A percentile compares a stretch with the other conserved stretches of the same genome.
phyloP scores from a whole-genome alignment of 768 basidiomycete genomes.

The Calocera cornea region DNA sequence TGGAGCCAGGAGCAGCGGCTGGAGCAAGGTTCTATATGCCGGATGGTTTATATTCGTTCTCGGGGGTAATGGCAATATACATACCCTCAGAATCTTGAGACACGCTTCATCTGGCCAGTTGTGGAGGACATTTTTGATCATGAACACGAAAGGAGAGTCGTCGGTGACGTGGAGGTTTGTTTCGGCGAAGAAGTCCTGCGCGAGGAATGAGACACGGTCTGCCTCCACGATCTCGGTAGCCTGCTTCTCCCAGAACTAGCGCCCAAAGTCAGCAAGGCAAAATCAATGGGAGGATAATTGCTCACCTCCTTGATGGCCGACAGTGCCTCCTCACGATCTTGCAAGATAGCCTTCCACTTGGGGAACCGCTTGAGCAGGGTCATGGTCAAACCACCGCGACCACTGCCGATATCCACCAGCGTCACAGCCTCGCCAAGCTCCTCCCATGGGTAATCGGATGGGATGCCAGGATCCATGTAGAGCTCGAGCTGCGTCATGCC shows the following conservation, averaged over 20 bases:
- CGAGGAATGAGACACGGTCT: not conserved
- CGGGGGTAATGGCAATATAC: not conserved
- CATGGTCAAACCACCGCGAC: not conserved
- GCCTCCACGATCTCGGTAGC: not conserved
- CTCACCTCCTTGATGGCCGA: not conserved
- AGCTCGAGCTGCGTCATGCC: slow-evolving; percentile 1
- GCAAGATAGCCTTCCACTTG: not conserved
- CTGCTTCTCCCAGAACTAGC: not conserved
- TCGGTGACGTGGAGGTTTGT: not conserved
- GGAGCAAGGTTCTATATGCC: not conserved
- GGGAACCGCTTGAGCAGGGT: not conserved
- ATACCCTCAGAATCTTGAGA: not conserved
- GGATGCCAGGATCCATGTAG: not conserved
- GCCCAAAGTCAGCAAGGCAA: not conserved
- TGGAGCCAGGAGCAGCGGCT: not conserved
- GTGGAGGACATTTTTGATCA: not conserved
- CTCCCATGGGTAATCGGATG: not conserved
- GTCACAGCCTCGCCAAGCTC: not conserved
- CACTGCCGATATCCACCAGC: not conserved
- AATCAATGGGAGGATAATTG: not conserved
- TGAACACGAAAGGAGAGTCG: not conserved
- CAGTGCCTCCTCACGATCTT: not conserved
- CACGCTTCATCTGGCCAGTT: not conserved
- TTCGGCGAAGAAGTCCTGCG: not conserved
- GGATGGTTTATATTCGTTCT: not conserved